Conservation (phyloP, 2,329 filamentous ascomycete genomes). For the Penicillium decumbens region DNA sequence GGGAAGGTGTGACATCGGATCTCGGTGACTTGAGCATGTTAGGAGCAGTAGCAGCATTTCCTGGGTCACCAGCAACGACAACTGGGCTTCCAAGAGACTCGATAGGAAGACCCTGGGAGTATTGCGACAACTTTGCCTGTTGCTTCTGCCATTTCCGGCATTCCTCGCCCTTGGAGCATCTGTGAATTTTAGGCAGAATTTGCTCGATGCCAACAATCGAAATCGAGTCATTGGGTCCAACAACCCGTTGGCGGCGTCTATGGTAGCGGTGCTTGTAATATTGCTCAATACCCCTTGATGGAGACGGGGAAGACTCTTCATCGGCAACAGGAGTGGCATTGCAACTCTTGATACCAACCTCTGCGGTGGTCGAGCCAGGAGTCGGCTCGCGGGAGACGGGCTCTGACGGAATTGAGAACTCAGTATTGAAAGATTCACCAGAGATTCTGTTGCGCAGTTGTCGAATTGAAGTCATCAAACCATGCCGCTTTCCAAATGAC, state of each 20-base stretch:
- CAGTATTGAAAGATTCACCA: background rate
- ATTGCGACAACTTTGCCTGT: conserved; percentile 68
- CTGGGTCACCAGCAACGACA: conserved; percentile 72
- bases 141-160: conserved; percentile 79
- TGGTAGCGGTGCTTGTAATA: conserved; percentile 23
- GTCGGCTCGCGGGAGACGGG: conserved; percentile 3
- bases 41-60: conserved; percentile 63
- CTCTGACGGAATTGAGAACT: background rate
- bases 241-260: conserved; percentile 47
- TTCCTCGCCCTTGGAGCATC: conserved; percentile 79
- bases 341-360: conserved; percentile 12
- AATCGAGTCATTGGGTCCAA: conserved; percentile 75
- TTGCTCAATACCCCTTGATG: background rate
- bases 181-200: conserved; percentile 75
- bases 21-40: conserved; percentile 58
- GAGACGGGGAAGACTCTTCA: conserved; percentile 5
- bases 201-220: conserved; percentile 93
- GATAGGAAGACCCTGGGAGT: conserved; percentile 71
- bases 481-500: conserved; percentile 61
- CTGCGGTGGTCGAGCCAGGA: conserved; percentile 9
- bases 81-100: conserved; percentile 65
- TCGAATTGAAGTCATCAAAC: conserved; percentile 56
- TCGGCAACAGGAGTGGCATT: conserved; percentile 7
- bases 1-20: conserved; percentile 72
- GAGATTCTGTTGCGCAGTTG: conserved; percentile 41